These are phyloP conservation scores for Zopfia rhizophila DNA, from an alignment of 2,329 filamentous ascomycete species.

Conservation along the genomic window DNA sequence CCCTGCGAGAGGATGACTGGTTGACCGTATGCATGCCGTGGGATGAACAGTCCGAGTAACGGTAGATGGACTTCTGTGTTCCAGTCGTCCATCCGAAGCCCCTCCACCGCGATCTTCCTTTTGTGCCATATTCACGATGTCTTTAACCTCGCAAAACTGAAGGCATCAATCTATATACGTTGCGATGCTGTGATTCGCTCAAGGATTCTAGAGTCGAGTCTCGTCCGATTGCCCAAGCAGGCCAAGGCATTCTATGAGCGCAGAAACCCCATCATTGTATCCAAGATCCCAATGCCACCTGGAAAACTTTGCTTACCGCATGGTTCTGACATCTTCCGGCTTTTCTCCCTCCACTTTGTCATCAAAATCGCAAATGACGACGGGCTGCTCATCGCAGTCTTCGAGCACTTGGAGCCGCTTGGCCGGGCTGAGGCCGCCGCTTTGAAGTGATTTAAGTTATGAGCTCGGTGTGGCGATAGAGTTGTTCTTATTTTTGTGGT, in stretches of 20 bases:
- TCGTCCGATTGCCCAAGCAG: constrained; percentile 20
- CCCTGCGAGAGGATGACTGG: too few relatives aligned
- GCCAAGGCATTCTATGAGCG: constrained; percentile 7
- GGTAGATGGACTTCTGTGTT: constrained; percentile 32
- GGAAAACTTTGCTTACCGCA: constrained; percentile 29
- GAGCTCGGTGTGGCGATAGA: constrained; percentile 14
- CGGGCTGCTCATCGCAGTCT: constrained; percentile 26
- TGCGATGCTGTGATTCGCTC: too few relatives aligned
- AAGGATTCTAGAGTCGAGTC: constrained; percentile 26
- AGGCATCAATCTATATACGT: too few relatives aligned
- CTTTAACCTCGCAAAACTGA: too few relatives aligned
- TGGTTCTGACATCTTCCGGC: constrained; percentile 22
- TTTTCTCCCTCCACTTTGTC: constrained; percentile 18
- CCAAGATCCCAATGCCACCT: constrained; percentile 28
- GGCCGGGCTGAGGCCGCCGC: constrained; percentile 20
- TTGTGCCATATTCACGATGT: constrained; percentile 26
- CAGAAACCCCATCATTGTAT: constrained; percentile 22
- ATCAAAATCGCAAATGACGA: constrained; percentile 27
- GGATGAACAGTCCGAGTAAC: constrained; percentile 35
- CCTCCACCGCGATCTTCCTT: constrained; percentile 27
- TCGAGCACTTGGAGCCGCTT: constrained; percentile 26
- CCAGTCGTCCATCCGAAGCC: constrained; percentile 33
- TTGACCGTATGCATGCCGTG: too few relatives aligned
- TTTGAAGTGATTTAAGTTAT: constrained; percentile 23
- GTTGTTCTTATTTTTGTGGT: constrained; percentile 15